Base-by-base conservation (phyloP, 2,329 filamentous ascomycete species). In the Capronia epimyces region DNA sequence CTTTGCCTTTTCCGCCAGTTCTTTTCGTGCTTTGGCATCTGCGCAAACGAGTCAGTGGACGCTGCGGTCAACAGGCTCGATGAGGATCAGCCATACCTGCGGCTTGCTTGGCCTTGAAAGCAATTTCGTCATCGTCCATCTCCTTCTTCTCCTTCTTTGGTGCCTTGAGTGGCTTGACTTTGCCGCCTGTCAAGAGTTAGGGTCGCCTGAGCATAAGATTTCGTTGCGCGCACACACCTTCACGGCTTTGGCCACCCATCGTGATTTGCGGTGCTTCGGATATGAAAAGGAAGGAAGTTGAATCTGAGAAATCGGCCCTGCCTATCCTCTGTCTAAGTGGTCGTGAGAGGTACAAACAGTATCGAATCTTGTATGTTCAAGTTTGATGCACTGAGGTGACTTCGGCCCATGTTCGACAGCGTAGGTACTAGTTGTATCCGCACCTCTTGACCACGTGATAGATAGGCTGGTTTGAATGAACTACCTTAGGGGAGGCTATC, bases 1-100 rank as follows among this genome's bases (percentile, higher is more conserved):
- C 64, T 86, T 84, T 40, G 87, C 84, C 75, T 88, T 87, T 55
- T 83, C 78, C n/a, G 84, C 82, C 72, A 94, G 68, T 8, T 89
- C 88, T 75, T 94, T 91, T 71, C 83, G 85, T 40, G 86, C 87
- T 77, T 90, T 89, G 66, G 88, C 86, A 63, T 90, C 88, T 86
- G 63, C 60, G 53, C 21, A 31, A 6, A 46, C 3, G 27, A n/a
- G 15, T 58, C 34, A 60, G 50, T 32, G 5, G 13, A 20, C 34
- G 18, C 24, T 21, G 22, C 24, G 8, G 8, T 1, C 8, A 25
- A 16, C 7, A n/a, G 20, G 21, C 2, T 1, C 18, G 43, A 27
- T 51, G 42, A 57, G 3, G 21, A 20, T 18, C 16, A 16, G 20
- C 71, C 83, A 62, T 76, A 95, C 90, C 88, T 52, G 87, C 87